Evolutionary conservation across 2,329 filamentous ascomycete species (phyloP).

Genomic region (Stagonosporopsis vannaccii): DNA sequence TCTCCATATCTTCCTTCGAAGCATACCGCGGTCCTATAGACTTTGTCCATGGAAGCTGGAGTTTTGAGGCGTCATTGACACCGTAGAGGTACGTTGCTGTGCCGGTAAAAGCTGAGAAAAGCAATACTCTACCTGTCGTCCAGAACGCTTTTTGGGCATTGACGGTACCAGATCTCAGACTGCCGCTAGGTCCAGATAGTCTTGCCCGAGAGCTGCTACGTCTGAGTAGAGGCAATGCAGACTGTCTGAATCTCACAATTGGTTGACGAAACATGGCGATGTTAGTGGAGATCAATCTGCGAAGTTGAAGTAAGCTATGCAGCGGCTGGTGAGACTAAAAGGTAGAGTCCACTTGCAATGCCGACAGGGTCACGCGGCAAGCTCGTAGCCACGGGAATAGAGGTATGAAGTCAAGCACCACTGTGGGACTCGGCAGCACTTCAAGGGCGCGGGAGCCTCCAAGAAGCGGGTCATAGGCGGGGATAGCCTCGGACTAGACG

Average conservation of each 20-base stretch:
- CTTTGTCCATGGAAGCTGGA: slow-evolving; percentile 37
- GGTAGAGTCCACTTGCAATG: slow-evolving; percentile 26
- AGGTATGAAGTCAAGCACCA: slow-evolving; percentile 24
- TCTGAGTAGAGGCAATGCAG: slow-evolving; percentile 40
- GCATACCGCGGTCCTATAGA: slow-evolving; percentile 55
- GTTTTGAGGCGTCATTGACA: slow-evolving; percentile 46
- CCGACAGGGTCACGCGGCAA: slow-evolving; percentile 37
- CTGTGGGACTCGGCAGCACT: slow-evolving; percentile 12
- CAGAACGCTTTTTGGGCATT: slow-evolving; percentile 49
- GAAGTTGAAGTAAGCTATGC: slow-evolving; percentile 23
- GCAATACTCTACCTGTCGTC: slow-evolving; percentile 57
- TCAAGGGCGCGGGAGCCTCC: slow-evolving; percentile 3
- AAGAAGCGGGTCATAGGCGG: slow-evolving; percentile 32
- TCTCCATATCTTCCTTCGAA: slow-evolving; percentile 59
- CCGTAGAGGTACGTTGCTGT: slow-evolving; percentile 62
- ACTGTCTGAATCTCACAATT: slow-evolving; percentile 37
- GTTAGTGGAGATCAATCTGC: slow-evolving; percentile 14
- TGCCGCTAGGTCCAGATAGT: slow-evolving; percentile 34
- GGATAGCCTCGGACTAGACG: slow-evolving; percentile 47
- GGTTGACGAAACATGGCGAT: slow-evolving; percentile 45
- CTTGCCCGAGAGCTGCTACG: slow-evolving; percentile 36
- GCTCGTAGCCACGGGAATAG: slow-evolving; percentile 26
- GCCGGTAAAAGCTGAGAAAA: slow-evolving; percentile 59
- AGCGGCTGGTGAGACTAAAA: slow-evolving; percentile 23
- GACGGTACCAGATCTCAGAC: slow-evolving; percentile 28